Percentiles rank a stretch among this genome's conserved stretches.
Evolutionary conservation across 495 filamentous ascomycete genomes (phyloP).

Genomic region (Neurospora sp.): DNA sequence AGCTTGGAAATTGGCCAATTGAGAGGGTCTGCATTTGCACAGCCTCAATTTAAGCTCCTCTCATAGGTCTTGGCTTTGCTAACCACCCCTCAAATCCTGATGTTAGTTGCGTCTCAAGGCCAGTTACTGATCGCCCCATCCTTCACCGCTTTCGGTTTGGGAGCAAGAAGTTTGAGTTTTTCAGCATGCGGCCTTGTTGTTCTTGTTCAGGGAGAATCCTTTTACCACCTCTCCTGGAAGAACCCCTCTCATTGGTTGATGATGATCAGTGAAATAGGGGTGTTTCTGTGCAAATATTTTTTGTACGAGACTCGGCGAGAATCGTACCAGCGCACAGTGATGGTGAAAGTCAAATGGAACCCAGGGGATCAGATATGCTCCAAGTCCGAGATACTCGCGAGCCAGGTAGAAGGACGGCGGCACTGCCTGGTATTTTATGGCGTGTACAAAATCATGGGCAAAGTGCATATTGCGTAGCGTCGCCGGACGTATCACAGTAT

Average conservation of each 20-base stretch:
- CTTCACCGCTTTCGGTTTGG: not conserved
- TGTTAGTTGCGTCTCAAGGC: not conserved
- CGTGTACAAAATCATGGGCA: not conserved
- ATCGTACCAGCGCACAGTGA: not conserved
- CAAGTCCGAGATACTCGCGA: not conserved
- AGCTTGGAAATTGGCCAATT: not conserved
- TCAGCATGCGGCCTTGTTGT: not conserved
- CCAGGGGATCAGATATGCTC: not conserved
- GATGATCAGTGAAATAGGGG: not conserved
- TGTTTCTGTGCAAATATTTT: not conserved
- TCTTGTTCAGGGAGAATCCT: not conserved
- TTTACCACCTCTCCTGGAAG: not conserved
- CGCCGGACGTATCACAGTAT: not conserved
- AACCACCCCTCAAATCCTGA: not conserved
- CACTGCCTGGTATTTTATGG: not conserved
- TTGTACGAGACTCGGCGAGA: not conserved
- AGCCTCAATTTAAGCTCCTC: not conserved
- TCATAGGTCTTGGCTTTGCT: not conserved
- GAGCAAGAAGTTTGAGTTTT: not conserved
- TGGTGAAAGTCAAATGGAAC: not conserved
- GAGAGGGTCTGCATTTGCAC: not conserved
- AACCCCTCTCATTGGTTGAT: not conserved
- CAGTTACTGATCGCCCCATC: not conserved
- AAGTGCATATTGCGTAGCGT: not conserved
- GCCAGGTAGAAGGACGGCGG: not conserved